Evolutionary conservation across 2,329 filamentous ascomycete species (phyloP).

Genomic region (Exophiala bonariae): DNA sequence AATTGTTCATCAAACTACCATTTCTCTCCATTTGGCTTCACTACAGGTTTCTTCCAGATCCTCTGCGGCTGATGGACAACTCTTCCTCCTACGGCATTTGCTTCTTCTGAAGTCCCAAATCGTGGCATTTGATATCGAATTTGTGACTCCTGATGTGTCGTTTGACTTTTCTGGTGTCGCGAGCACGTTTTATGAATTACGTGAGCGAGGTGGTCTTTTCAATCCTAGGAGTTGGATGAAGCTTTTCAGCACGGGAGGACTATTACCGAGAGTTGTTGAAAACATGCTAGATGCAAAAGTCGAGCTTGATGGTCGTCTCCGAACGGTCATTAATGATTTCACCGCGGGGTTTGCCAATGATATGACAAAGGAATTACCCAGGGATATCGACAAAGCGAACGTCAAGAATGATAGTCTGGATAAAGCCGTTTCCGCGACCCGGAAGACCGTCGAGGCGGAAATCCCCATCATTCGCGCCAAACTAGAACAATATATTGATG

Average conservation of each 20-base stretch:
- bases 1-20: slow-evolving; percentile 87
- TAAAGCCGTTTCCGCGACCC: slow-evolving; percentile 49
- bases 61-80: slow-evolving; percentile 69
- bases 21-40: slow-evolving; percentile 77
- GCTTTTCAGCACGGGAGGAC: slow-evolving; percentile 53
- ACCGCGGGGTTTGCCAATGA: slow-evolving; percentile 57
- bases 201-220: slow-evolving; percentile 65
- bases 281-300: slow-evolving; percentile 72
- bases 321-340: slow-evolving; percentile 66
- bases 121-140: slow-evolving; percentile 90
- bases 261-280: slow-evolving; percentile 66
- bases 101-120: slow-evolving; percentile 95
- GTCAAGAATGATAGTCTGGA: slow-evolving; percentile 40
- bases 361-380: slow-evolving; percentile 52
- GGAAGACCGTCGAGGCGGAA: slow-evolving; percentile 58
- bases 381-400: slow-evolving; percentile 29
- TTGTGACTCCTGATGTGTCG: slow-evolving; percentile 63
- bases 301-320: slow-evolving; percentile 63
- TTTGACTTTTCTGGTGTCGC: slow-evolving; percentile 68
- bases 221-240: slow-evolving; percentile 64
- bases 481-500: slow-evolving; percentile 64
- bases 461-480: slow-evolving; percentile 56
- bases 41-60: slow-evolving; percentile 57
- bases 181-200: slow-evolving; percentile 67
- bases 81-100: slow-evolving; percentile 94